These are phyloP conservation scores for Salix dunnii DNA, from an alignment of 345 rosid species.

Conservation along the genomic window DNA sequence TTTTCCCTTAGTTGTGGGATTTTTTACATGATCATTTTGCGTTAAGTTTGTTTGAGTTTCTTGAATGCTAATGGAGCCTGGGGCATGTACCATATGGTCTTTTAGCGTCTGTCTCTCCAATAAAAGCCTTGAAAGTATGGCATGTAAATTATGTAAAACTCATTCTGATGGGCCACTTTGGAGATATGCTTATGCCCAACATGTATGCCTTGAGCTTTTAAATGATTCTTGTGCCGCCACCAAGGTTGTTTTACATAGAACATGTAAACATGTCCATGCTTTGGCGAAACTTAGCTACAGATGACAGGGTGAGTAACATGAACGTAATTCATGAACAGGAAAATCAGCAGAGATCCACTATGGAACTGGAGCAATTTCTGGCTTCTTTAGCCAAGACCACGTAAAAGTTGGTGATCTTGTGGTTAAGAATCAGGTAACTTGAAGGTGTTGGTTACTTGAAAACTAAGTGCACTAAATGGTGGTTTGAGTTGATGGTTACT, in stretches of 20 bases:
- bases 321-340: constrained; percentile 41
- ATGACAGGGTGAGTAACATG: neutral
- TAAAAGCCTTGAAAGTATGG: too few relatives aligned
- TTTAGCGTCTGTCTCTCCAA: too few relatives aligned
- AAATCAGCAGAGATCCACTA: constrained; percentile 70
- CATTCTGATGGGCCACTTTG: neutral
- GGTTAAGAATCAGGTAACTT: constrained; percentile 63
- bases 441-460: constrained; percentile 6
- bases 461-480: neutral
- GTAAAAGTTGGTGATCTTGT: constrained; percentile 71
- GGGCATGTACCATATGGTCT: too few relatives aligned
- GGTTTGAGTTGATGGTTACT: neutral
- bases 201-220: neutral
- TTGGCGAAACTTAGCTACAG: neutral
- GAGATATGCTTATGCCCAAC: neutral
- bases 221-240: neutral
- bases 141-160: too few relatives aligned
- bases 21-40: neutral
- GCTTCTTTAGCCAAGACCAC: constrained; percentile 75
- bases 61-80: too few relatives aligned
- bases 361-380: constrained; percentile 68
- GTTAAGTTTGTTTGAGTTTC: too few relatives aligned
- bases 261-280: too few relatives aligned
- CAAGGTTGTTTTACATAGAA: neutral
- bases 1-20: neutral